Percentiles rank a stretch among this genome's conserved stretches.
These are phyloP conservation scores for Aspergillus persii DNA, from an alignment of 2,329 filamentous ascomycete genomes.

Conservation along the genomic window DNA sequence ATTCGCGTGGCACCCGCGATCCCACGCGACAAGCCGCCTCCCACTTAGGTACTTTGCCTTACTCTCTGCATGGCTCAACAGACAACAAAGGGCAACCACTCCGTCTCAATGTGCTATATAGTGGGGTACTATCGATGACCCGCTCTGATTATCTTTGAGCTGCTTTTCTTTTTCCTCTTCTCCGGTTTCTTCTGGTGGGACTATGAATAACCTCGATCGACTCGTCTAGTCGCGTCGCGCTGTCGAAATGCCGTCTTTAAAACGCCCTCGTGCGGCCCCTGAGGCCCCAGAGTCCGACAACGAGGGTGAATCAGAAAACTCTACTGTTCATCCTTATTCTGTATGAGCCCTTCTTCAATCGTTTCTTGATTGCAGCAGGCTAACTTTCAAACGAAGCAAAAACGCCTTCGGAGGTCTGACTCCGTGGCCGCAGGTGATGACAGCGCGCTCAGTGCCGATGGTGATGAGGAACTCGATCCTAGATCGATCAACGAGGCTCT, in stretches of 20 bases:
- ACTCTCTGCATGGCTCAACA: not conserved
- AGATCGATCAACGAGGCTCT: conserved; percentile 21
- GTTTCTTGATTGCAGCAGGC: conserved; percentile 2
- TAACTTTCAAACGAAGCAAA: conserved; percentile 34
- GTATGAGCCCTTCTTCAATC: conserved; percentile 23
- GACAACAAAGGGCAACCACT: not conserved
- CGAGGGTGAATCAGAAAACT: conserved; percentile 22
- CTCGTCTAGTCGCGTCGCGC: conserved; percentile 1
- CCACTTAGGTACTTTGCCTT: not conserved
- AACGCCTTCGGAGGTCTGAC: conserved; percentile 41
- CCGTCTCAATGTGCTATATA: not conserved
- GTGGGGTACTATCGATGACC: not conserved
- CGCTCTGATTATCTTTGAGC: not conserved
- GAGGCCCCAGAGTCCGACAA: conserved; percentile 33
- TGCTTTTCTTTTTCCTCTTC: not conserved
- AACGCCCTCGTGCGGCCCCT: conserved; percentile 35
- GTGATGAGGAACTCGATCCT: conserved; percentile 11
- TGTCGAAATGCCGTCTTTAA: conserved; percentile 41
- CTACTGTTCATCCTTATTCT: conserved; percentile 26
- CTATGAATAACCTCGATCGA: not conserved
- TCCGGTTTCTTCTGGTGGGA: not conserved
- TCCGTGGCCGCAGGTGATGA: conserved; percentile 17
- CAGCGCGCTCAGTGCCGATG: conserved; percentile 21
- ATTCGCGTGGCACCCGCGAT: not conserved
- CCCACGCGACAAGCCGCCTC: not conserved